A percentile compares a stretch with the other conserved stretches of the same genome.
phyloP scores from a whole-genome alignment of 768 basidiomycete species.

The Jaapia argillacea region DNA sequence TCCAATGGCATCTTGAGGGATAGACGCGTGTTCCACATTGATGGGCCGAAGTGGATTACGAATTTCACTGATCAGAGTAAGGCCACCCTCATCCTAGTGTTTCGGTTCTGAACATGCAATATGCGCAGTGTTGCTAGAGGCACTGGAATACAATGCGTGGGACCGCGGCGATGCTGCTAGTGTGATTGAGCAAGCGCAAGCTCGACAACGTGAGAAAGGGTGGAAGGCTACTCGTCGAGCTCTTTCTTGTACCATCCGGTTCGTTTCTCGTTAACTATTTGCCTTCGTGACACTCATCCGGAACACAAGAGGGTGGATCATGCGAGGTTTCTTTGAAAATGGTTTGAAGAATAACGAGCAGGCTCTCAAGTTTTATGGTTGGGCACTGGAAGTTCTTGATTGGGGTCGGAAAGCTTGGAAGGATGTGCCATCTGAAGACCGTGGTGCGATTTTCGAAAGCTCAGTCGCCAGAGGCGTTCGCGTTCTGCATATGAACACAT shows the following conservation, averaged over 20 bases:
- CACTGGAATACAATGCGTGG: conserved; percentile 12
- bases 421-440: conserved; percentile 25
- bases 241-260: conserved; percentile 28
- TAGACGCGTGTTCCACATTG: conserved; percentile 15
- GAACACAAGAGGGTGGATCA: conserved; percentile 11
- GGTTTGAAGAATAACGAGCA: conserved; percentile 7
- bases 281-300: not conserved
- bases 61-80: conserved; percentile 16
- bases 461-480: conserved; percentile 34
- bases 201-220: conserved; percentile 12
- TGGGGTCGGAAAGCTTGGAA: conserved; percentile 32
- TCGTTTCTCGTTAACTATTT: conserved; percentile 1
- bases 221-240: conserved; percentile 23
- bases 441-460: conserved; percentile 32
- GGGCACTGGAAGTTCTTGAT: conserved; percentile 28
- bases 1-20: conserved; percentile 19
- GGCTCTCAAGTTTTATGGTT: conserved; percentile 24
- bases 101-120: not conserved
- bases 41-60: conserved; percentile 9
- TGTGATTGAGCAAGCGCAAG: conserved; percentile 14
- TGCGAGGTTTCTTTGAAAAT: conserved; percentile 7
- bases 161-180: conserved; percentile 5
- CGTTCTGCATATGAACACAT: conserved; percentile 21
- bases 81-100: not conserved
- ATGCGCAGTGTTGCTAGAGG: conserved; percentile 13